These are phyloP conservation scores for Coemansia sp. DNA, from an alignment of 192 early-diverging fungal species.

Conservation along the genomic window DNA sequence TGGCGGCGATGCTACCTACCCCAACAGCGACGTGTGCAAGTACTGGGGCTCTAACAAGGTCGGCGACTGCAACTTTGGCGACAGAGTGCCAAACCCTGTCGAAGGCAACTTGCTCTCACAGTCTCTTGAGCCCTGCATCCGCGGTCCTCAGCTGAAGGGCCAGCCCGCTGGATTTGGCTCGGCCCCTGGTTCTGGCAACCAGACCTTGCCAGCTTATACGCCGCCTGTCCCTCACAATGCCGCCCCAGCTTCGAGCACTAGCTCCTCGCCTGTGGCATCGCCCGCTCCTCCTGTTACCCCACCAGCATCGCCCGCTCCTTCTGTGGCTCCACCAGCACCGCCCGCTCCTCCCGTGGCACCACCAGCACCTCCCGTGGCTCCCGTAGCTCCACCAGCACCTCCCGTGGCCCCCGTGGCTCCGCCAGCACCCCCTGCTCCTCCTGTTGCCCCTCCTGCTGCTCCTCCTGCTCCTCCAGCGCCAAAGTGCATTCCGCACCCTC, in stretches of 20 bases:
- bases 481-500: conserved; percentile 12
- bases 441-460: too few relatives aligned
- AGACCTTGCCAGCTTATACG: conserved; percentile 4
- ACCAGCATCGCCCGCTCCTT: not conserved
- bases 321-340: not conserved
- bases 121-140: conserved; percentile 63
- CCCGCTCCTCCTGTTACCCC: not conserved
- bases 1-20: conserved; percentile 59
- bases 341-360: not conserved
- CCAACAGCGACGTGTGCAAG: conserved; percentile 61
- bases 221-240: conserved; percentile 14
- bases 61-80: conserved; percentile 63
- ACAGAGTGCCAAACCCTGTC: conserved; percentile 48
- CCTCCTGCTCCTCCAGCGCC: not conserved
- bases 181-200: conserved; percentile 14
- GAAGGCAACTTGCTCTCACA: conserved; percentile 60
- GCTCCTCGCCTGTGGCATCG: not conserved
- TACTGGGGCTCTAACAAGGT: conserved; percentile 68
- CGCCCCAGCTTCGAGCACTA: conserved; percentile 1
- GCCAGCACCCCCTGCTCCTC: not conserved
- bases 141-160: conserved; percentile 43
- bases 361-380: not conserved
- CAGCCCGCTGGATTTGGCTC: conserved; percentile 54
- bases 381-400: not conserved
- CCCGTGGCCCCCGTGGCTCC: not conserved